Evolutionary conservation across 192 early-diverging fungal genomes (phyloP), one percentile per base, ranked within the genome.

Genomic region (Coemansia erecta): DNA sequence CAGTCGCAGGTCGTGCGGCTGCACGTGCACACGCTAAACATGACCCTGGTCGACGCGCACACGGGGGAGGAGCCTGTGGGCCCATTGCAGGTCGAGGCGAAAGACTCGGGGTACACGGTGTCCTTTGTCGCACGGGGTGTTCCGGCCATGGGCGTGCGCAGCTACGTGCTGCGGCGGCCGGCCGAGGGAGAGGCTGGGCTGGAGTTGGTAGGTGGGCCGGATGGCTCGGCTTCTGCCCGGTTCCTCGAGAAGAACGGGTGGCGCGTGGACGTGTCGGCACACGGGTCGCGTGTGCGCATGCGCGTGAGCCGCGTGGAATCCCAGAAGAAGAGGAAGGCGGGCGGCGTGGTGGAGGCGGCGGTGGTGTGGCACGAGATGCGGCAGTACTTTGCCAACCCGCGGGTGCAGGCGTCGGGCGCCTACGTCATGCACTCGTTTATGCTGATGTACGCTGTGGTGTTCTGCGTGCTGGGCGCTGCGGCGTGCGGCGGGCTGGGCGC

Each of bases 341-440:
- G n/a, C n/a, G n/a, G n/a, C n/a, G n/a, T n/a, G n/a, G n/a, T n/a
- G n/a, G n/a, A n/a, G 35, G 48, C 31, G 15, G 54, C 46, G 1
- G 62, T 61, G n/a, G 59, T 77, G 40, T 24, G 39, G 47, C 69
- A 72, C 41, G 31, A 61, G 51, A 51, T 78, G 58, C 65, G 70
- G 0, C 56, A 72, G 62, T 78, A 78, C 59, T 63, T 68, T 22
- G 62, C 63, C 44, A 78, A 78, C 56, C 75, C 75, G 26, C 55
- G 19, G 0, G 59, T 78, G 37, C 75, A 78, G 62, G 18, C 75
- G 3, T 78, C 75, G 24, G 75, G 75, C 24, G 75, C 75, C 6
- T 78, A 78, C 47, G 23, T 78, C 33, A 78, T 78, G 75, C 75
- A 78, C 48, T 78, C 75, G 61, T 78, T 78, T 44, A 60, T 54